Percentiles rank a stretch among this genome's conserved stretches.
Evolutionary conservation across 169 alveolate genomes (phyloP).

Genomic region (Fabrea salina): DNA sequence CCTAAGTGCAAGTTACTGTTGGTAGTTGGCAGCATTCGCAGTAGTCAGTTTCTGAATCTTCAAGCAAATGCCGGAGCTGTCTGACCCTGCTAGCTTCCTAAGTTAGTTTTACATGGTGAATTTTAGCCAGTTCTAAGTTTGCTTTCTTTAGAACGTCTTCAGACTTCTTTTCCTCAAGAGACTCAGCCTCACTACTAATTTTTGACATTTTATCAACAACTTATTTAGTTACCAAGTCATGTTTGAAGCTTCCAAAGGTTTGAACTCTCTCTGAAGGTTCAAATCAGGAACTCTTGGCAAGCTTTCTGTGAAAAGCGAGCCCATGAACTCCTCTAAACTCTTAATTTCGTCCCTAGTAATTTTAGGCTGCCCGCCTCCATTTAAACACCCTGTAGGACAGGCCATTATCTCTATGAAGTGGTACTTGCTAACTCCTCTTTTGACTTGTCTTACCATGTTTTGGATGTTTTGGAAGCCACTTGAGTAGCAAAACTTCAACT

Average conservation of each 20-base stretch:
- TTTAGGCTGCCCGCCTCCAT: constrained; percentile 58
- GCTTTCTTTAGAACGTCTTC: no score
- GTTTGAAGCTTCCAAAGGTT: neutral
- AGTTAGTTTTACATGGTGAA: constrained; percentile 10
- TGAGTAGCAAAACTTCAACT: constrained; percentile 55
- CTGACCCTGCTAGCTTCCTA: constrained; percentile 29
- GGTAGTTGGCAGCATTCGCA: constrained; percentile 22
- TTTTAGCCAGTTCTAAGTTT: neutral
- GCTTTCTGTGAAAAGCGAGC: neutral
- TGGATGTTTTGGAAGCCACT: constrained; percentile 75
- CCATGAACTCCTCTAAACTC: neutral
- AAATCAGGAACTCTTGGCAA: neutral
- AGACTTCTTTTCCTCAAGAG: no score
- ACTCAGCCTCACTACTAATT: no score
- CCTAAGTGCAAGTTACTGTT: neutral
- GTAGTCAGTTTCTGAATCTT: neutral
- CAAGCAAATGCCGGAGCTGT: neutral
- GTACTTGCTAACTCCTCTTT: constrained; percentile 55
- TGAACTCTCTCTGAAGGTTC: neutral
- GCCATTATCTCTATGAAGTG: constrained; percentile 68
- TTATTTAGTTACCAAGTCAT: constrained; percentile 3
- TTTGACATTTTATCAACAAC: no score
- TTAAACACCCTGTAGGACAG: constrained; percentile 62
- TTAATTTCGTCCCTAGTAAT: neutral
- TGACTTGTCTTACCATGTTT: constrained; percentile 62